Evolutionary conservation across 2,329 filamentous ascomycete species (phyloP), one percentile per base, ranked within the genome.

Genomic region (Fusarium mexicanum): DNA sequence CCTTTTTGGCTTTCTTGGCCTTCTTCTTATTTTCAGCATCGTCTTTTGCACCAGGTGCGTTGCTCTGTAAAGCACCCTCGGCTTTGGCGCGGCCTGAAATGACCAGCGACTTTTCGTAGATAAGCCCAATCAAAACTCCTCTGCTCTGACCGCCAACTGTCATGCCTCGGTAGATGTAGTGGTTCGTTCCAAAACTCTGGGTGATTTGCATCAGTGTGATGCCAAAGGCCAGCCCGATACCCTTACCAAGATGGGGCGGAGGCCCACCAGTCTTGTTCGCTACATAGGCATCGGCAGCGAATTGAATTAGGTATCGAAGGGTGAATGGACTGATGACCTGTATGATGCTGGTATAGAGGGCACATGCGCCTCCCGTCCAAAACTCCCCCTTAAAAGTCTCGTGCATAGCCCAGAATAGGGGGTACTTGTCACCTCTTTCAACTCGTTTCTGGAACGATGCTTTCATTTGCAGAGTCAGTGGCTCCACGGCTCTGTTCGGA

Each of bases 91-190:
- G 89, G 17, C 92, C 94, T 1, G 95, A 98, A 22, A 98, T 89
- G 58, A 91, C 91, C 92, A 98, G 94, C 6, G 94, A 91, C 82
- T 98, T 98, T 80, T 96, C 94, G 79, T 97, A 98, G 66, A 98
- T 94, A 67, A 95, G 84, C 29, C 93, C 90, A 75, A 98, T 97
- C 48, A 98, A 85, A 1, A 94, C 92, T 2, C 92, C 94, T 80
- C 96, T 89, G 13, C 90, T 85, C 84, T 98, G 92, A 1, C 94
- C 96, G 72, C 96, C 96, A 44, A 97, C 90, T 84, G 97, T 91
- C 93, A 98, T 97, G 29, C 96, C 95, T 29, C 92, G 91, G 79
- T 96, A 98, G 79, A 98, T 92, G 84, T 97, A 98, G 79, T 98
- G 96, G 79, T 95, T 97, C 5, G 91, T 94, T 33, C 91, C 90